Base-by-base conservation (phyloP, 2,329 filamentous ascomycete species). In the Ascochyta viciae-villosae region DNA sequence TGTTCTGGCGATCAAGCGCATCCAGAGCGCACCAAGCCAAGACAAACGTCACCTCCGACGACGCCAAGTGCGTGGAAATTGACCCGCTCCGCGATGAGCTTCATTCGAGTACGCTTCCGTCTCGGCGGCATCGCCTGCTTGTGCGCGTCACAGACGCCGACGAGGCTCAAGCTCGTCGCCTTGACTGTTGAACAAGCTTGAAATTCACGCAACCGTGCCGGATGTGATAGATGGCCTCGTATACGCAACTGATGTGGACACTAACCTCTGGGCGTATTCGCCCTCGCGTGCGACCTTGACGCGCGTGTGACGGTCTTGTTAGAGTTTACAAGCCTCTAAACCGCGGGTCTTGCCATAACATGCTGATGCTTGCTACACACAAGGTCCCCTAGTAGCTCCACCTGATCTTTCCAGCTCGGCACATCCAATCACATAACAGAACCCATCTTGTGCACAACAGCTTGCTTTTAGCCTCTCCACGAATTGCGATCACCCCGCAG, bases 341-440 rank as follows among this genome's bases (percentile, higher is more conserved):
- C 15, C 38, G 33, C 15, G 24, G 15, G 23, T 48, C 38, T 48
- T 43, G 47, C 40, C 34, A 46, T 52, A 26, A 57, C 43, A 46
- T 45, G 47, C 24, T 23, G 57, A 53, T 45, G 61, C 61, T 62
- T 65, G 57, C 52, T 55, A 51, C 48, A 54, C 45, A 50, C 46
- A 59, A 62, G 54, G 54, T 46, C 50, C 37, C 50, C 29, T 48
- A 50, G 50, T 35, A 34, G 31, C 33, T 35, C 27, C 45, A 45
- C 45, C 48, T 49, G 44, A 56, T 50, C 40, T 49, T 44, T 7
- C 24, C 27, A 50, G 12, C 54, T 54, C 49, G 35, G 52, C 41
- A 26, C 33, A 13, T 39, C 42, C 42, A 51, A 50, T 47, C 38
- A 42, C 23, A 39, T 23, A 23, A 16, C 16, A 35, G 19, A 12